Base-by-base conservation (phyloP, 106 monocot genomes). In the Agapanthus africanus region DNA sequence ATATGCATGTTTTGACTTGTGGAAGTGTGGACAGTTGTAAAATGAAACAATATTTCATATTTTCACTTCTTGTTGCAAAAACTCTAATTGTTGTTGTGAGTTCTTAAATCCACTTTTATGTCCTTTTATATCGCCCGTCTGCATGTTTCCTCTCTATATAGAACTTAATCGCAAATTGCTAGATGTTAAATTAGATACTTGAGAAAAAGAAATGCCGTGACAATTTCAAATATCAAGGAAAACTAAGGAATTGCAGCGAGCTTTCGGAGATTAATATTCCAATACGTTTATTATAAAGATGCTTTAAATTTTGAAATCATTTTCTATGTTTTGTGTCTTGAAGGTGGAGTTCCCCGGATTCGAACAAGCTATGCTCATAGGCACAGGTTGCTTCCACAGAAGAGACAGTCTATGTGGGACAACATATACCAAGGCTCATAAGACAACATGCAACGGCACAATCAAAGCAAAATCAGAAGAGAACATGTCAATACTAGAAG, bases 341-440 rank as follows among this genome's bases (percentile, higher is more conserved):
- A 37, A 84, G 84, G 77, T 80, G 6, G 80, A 84, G 5, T 51
- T 80, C 23, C 77, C 51, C 25, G 84, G 84, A 4, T 52, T 80
- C 23, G 33, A 33, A 33, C 59, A 32, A 33, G 15, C 70, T 14
- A 36, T 76, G 11, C 80, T 77, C 21, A 66, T 74, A 39, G 80
- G 80, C n/a, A 70, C 84, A 10, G 70, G 84, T 22, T 80, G 80
- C 40, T 84, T 84, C 59, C 80, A 80, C 33, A 73, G 84, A 28
- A 77, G 84, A 71, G 33, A 74, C 8, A 54, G 30, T 28, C 36
- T 84, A 1, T 54, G 65, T 22, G 84, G 84, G 0, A 47, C n/a
- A 4, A 66, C 50, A 26, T 77, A 71, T 49, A 68, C 27, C 40
- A 35, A 65, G 19, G 25, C 25, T 10, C 31, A 22, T 26, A 52